Evolutionary conservation across 345 rosid species (phyloP).

Genomic region (Diplotaxis tenuifolia): DNA sequence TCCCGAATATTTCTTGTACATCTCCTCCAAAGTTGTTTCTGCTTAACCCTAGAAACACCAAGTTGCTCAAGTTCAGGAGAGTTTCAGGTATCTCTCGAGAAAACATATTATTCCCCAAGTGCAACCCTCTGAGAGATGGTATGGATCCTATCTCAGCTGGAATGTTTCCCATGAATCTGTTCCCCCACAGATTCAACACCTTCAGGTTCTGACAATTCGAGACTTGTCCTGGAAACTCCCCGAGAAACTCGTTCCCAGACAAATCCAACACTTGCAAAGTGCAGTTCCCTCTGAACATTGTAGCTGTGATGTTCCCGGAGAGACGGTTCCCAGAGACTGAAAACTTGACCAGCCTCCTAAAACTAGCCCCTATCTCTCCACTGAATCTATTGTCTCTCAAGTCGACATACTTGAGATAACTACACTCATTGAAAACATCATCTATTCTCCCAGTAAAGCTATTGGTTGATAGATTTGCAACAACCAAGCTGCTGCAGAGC

Average conservation of each 20-base stretch:
- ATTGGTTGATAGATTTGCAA: conserved; percentile 64
- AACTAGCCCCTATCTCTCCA: conserved; percentile 40
- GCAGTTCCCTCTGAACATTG: conserved; percentile 50
- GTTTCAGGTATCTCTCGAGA: conserved; percentile 58
- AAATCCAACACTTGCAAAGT: conserved; percentile 54
- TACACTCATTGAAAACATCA: background rate
- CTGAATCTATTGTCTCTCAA: background rate
- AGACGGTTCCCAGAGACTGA: conserved; percentile 55
- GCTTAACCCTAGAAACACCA: conserved; percentile 70
- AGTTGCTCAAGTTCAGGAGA: conserved; percentile 50
- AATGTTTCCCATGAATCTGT: conserved; percentile 57
- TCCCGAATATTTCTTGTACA: conserved; percentile 66
- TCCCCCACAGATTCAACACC: conserved; percentile 61
- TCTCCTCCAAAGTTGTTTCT: conserved; percentile 61
- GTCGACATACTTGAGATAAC: background rate
- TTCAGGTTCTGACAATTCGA: conserved; percentile 55
- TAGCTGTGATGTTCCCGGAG: conserved; percentile 41
- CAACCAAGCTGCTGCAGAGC: conserved; percentile 53
- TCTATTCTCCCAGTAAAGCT: conserved; percentile 14
- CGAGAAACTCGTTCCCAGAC: conserved; percentile 54
- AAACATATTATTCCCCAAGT: conserved; percentile 69
- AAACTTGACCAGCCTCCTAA: conserved; percentile 53
- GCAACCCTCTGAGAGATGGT: conserved; percentile 52
- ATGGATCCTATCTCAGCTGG: conserved; percentile 67
- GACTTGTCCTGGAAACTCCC: conserved; percentile 46